Evolutionary conservation across 306 rosid species (phyloP), one percentile per base, ranked within the genome.

Genomic region (Malus fusca): DNA sequence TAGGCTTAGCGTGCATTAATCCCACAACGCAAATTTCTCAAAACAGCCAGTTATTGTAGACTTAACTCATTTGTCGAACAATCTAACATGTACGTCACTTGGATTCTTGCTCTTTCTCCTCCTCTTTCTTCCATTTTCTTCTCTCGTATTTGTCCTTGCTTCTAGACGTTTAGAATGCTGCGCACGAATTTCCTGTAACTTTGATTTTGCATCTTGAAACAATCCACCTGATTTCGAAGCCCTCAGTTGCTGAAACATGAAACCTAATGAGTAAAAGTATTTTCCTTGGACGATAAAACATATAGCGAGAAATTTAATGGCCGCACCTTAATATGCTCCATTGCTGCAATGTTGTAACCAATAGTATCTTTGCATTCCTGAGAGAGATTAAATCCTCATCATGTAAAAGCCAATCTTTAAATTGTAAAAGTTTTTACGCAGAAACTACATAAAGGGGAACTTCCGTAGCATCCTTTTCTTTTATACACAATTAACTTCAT

Each of bases 281-380:
- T 25, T 61, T 61, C 48, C 42, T 66, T 63, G 23, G 40, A 78
- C 26, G 37, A 44, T 19, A 19, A 60, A 28, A 42, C 66, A 43
- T 23, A 62, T 28, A 76, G 40, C 10, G 2, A 3, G 14, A 78
- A 13, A 77, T 66, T 62, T 66, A 12, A 5, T 40, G 67, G 56
- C 71, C 84, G 73, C 71, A 93, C 98, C 98, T 86, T 87, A 42
- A 95, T 79, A 87, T 95, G 98, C 83, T 92, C 96, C 93, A 95
- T 92, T n/a, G 93, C 98, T 31, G 98, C 98, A 74, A 95, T 91
- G 78, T 92, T 92, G 88, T 87, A 89, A 78, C 98, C 97, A 75
- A 88, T 78, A 11, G 85, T 85, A 82, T 95, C 97, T 76, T 92
- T 92, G 88, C 88, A 90, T 83, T 82, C 98, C 98, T 95, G 88